Percentiles rank a stretch among this genome's conserved stretches.
phyloP scores from a whole-genome alignment of 805 yeast species.

The Pichia californica region DNA sequence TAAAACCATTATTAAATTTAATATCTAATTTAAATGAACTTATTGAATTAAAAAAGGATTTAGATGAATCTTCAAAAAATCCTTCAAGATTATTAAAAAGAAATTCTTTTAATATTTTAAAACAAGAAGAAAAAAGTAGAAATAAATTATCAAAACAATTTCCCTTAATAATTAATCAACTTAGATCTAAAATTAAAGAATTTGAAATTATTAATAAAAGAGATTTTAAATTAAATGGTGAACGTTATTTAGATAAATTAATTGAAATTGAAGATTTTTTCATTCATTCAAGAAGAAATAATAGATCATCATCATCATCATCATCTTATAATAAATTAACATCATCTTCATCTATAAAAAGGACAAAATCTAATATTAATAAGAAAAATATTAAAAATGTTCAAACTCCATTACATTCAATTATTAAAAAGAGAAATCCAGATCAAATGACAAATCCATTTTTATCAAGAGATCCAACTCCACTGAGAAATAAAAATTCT shows the following conservation, averaged over 20 bases:
- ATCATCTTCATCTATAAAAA: not conserved
- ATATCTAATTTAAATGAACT: constrained; percentile 51
- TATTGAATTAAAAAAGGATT: constrained; percentile 50
- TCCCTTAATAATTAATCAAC: constrained; percentile 53
- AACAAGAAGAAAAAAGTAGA: constrained; percentile 74
- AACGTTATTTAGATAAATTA: constrained; percentile 34
- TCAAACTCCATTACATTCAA: constrained; percentile 14
- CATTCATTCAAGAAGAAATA: constrained; percentile 10
- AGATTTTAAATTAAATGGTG: constrained; percentile 41
- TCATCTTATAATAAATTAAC: not conserved
- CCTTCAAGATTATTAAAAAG: constrained; percentile 71
- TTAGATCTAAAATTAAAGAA: constrained; percentile 40
- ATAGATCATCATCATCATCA: constrained; percentile 9
- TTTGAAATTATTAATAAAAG: constrained; percentile 40
- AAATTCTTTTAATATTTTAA: constrained; percentile 69
- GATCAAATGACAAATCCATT: constrained; percentile 23
- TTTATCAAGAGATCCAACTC: constrained; percentile 12
- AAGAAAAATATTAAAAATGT: not conserved
- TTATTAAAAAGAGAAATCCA: constrained; percentile 16
- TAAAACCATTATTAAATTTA: constrained; percentile 50
- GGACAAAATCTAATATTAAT: too few relatives aligned
- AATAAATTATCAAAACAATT: constrained; percentile 58
- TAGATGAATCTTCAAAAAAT: constrained; percentile 69
- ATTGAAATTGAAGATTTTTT: constrained; percentile 19
- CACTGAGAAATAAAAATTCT: not conserved